Evolutionary conservation across 169 alveolate genomes (phyloP), one percentile per base, ranked within the genome.

Genomic region (Cryptosporidium felis): DNA sequence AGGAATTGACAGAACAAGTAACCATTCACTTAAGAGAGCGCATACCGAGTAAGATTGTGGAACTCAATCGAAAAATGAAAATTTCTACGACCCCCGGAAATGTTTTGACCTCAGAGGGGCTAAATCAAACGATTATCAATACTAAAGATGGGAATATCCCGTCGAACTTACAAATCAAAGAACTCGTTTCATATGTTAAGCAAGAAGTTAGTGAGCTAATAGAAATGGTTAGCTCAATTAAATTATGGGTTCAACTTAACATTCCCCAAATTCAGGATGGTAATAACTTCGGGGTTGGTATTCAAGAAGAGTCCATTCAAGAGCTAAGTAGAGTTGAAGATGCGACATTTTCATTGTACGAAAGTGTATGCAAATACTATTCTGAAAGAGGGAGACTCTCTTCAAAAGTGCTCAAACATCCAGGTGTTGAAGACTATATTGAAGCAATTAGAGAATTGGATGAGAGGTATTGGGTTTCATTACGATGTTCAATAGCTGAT

Each of bases 231-330:
- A 93, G 97, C 32, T 91, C 92, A 59, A 93, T 94, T 4, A 93
- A 92, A 80, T 88, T 94, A 61, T 94, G 97, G 97, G 94, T 94
- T 36, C 97, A 94, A 62, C 81, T 94, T 56, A 94, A 94, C 80
- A 95, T 94, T 18, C 97, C 97, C 3, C 91, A 96, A 60, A 94
- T 94, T 36, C 96, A 94, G 89, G 96, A 94, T 65, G 97, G 97
- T 28, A 94, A 94, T 90, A 94, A 94, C 90, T 94, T 94, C 80
- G 97, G 97, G 3, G 97, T 94, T 14, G 97, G 96, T 12, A 91
- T 94, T 32, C 97, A 94, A 89, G 97, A 94, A 56, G 97, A 94
- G 60, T 95, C 94, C 6, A 94, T 94, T n/a, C 96, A 93, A 60
- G 97, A 94, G 89, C 91, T 94, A 6, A 92, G 95, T 14, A 88